Evolutionary conservation across 306 rosid genomes (phyloP), one percentile per base, ranked within the genome.

Genomic region (Amphicarpaea edgeworthii): DNA sequence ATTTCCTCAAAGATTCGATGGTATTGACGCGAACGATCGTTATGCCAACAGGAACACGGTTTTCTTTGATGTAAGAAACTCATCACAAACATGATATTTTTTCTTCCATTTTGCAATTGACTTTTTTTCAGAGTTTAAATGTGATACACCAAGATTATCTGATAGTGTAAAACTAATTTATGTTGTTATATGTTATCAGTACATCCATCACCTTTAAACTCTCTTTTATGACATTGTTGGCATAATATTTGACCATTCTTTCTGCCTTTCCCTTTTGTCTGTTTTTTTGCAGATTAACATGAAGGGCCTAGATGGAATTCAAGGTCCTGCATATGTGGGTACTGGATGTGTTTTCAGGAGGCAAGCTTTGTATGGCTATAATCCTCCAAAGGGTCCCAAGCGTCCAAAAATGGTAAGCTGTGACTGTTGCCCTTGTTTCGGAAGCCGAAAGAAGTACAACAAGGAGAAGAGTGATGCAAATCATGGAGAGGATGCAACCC

Each of bases 361-460:
- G 84, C 96, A 90, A 76, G 97, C 97, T 75, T 73, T 92, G 67
- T 92, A 92, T 61, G 97, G 97, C 16, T 90, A 90, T 74, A 78
- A 77, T 74, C 96, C 97, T 72, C 93, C 97, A 10, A 92, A 88
- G 83, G 93, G 89, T 38, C 86, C 96, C 14, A 92, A 90, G 80
- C 97, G 96, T 57, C 97, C 97, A 28, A 90, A 88, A 79, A 92
- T 92, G 97, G 91, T 88, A 54, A 88, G 96, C 81, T 91, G 93
- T 53, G 93, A 91, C 34, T 91, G 97, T 68, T 91, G 93, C 78
- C 97, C 93, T 0, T 91, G 97, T 68, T 84, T 91, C 30, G 97
- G 93, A 70, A 83, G 85, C 82, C 90, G 97, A 50, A 91, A 83
- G 87, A 89, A 88, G 88, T 79, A 81, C 42, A 86, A 81, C 42